Conservation (phyloP, 2,329 filamentous ascomycete species). For the Lachnellula occidentalis region DNA sequence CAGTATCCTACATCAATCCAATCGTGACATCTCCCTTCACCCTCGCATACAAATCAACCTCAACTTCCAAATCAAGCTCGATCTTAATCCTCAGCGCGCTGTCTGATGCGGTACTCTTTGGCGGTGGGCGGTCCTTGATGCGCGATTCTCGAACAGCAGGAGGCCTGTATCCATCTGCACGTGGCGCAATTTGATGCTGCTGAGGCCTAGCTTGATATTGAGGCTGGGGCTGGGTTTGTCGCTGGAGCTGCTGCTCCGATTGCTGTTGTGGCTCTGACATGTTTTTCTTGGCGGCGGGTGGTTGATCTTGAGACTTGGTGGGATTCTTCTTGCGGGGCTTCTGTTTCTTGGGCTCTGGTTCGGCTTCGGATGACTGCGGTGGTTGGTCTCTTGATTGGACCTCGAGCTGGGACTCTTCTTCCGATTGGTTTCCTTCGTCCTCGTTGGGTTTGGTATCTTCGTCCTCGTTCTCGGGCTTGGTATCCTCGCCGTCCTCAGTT, state of each 20-base stretch:
- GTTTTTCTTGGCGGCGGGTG: neutral
- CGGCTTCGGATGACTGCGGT: too few species aligned
- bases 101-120: conserved; percentile 29
- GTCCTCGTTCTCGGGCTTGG: too few species aligned
- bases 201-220: neutral
- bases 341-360: too few species aligned
- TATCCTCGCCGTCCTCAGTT: too few species aligned
- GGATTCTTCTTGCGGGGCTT: neutral
- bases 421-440: too few species aligned
- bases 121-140: conserved; percentile 32
- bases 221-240: neutral
- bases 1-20: neutral
- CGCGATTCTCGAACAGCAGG: conserved; percentile 28
- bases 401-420: too few species aligned
- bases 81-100: conserved; percentile 34
- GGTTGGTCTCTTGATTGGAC: too few species aligned
- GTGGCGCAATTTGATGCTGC: conserved; percentile 6
- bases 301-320: neutral
- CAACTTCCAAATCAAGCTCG: conserved; percentile 33
- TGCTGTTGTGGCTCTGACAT: neutral
- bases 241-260: neutral
- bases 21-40: neutral
- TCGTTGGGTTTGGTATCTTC: too few species aligned
- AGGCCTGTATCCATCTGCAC: conserved; percentile 12
- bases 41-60: conserved; percentile 22